A percentile compares a stretch with the other conserved stretches of the same genome.
phyloP scores from a whole-genome alignment of 768 basidiomycete species.

The Termitomyces sp. region DNA sequence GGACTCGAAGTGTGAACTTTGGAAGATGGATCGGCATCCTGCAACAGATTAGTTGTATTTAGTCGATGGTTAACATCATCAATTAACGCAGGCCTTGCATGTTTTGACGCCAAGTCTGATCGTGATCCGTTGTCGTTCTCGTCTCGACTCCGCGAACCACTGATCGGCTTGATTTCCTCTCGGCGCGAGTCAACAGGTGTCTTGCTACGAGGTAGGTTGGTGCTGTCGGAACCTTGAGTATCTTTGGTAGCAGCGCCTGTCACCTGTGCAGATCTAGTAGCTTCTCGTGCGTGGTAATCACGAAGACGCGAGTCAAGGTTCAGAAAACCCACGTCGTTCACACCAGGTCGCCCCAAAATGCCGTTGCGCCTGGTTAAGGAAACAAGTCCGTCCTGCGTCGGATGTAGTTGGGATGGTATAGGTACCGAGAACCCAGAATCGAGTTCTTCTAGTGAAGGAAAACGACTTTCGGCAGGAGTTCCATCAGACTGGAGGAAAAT shows the following conservation, averaged over 20 bases:
- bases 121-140: slow-evolving; percentile 20
- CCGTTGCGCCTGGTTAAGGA: slow-evolving; percentile 12
- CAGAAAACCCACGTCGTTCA: slow-evolving; percentile 13
- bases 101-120: slow-evolving; percentile 48
- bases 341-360: not conserved
- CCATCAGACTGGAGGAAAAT: slow-evolving; percentile 36
- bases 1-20: not conserved
- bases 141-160: not conserved
- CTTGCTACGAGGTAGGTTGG: not conserved
- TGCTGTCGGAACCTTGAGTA: slow-evolving; percentile 11
- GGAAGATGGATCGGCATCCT: not conserved
- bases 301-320: slow-evolving; percentile 23
- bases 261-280: slow-evolving; percentile 53
- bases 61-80: slow-evolving; percentile 25
- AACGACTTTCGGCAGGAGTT: slow-evolving; percentile 64
- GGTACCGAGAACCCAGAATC: slow-evolving; percentile 50
- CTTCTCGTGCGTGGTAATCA: slow-evolving; percentile 28
- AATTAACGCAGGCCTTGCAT: slow-evolving; percentile 44
- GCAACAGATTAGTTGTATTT: slow-evolving; percentile 1
- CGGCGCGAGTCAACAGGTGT: not conserved
- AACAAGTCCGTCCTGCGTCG: slow-evolving; percentile 13
- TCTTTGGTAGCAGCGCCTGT: slow-evolving; percentile 54
- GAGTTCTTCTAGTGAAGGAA: slow-evolving; percentile 85
- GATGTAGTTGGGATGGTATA: slow-evolving; percentile 9
- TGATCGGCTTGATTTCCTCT: slow-evolving; percentile 5